Base-by-base conservation (phyloP, 305 asterid species). In the Fraxinus sp. region DNA sequence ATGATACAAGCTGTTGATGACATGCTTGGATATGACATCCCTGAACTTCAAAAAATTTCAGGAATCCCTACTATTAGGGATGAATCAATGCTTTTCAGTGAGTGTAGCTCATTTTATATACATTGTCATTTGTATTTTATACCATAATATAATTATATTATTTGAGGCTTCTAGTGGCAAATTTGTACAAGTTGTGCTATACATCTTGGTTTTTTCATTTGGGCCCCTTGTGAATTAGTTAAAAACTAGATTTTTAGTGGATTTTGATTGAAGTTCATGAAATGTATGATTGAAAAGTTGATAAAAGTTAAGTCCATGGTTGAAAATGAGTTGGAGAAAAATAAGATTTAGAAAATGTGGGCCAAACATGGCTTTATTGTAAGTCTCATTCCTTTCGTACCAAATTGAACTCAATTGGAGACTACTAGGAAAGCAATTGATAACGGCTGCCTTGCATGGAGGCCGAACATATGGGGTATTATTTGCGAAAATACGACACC, bases 21-120 rank as follows among this genome's bases (percentile, higher is more conserved):
- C 86, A 96, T 96, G 99, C 97, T 96, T 57, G 99, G 96, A 26
- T 92, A 94, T 16, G 98, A 96, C 84, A 96, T 96, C 82, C 99
- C 98, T 7, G 93, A 92, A 0, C 98, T 96, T 26, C 86, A 83
- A 93, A 96, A 89, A 94, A 91, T 75, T 94, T 96, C 77, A 90
- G 97, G 83, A 96, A 96, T 89, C 99, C 99, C 4, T 94, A 94
- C 62, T 98, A 93, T 75, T 94, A 88, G 79, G 24, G 9, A 5
- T 24, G 46, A 11, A 30, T 5, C 36, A 16, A 18, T 8, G 55
- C 16, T 57, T 52, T 33, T 26, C 66, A 26, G 1, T 14, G 46
- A 41, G 49, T 46, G 24, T 76, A 30, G 24, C 37, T 43, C 43
- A 11, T 39, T 20, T 7, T 41, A 37, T 41, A 52, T 76, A 24